Evolutionary conservation across 306 rosid species (phyloP), one percentile per base, ranked within the genome.

Genomic region (Prunus salicina): DNA sequence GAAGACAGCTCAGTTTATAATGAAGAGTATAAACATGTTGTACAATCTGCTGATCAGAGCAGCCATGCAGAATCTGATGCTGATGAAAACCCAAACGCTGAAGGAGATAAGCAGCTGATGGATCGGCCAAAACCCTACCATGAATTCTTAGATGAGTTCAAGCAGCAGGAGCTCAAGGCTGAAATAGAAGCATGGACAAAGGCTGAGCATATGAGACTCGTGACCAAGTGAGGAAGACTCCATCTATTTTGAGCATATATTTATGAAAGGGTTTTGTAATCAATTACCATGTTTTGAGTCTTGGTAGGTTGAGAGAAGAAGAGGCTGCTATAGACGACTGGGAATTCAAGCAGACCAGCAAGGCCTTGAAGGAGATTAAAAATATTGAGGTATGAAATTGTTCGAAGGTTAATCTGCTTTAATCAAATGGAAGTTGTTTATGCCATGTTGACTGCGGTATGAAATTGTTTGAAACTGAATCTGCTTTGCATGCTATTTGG

Each of bases 291-390:
- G 45, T 69, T 19, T 27, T 25, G 73, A 20, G 4, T 71, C 25
- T 60, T 71, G 61, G 70, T 82, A 90, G 91, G 74, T 68, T 93
- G 83, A 76, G 77, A 73, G 83, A 76, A 77, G 85, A 87, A 70
- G 94, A 87, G 85, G 81, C 87, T 8, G 85, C 79, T 9, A 89
- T 87, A 78, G 73, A 81, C 34, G 85, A 84, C n/a, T 89, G 93
- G 97, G 92, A 90, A 67, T 20, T 53, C 51, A 69, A 82, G 65
- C 72, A 93, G 62, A 83, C 84, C 11, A 83, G 61, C 52, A 87
- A 80, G 76, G 86, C 88, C 43, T 79, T 86, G 84, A 85, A 87
- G 65, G 78, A 84, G 70, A 86, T 87, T 90, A 84, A 84, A 82
- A 89, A 72, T 80, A 41, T 81, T 57, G 89, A 93, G 95, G 97